A percentile compares a stretch with the other conserved stretches of the same genome.
These are phyloP conservation scores for Amanita molliuscula DNA, from an alignment of 768 basidiomycete genomes.

Conservation along the genomic window DNA sequence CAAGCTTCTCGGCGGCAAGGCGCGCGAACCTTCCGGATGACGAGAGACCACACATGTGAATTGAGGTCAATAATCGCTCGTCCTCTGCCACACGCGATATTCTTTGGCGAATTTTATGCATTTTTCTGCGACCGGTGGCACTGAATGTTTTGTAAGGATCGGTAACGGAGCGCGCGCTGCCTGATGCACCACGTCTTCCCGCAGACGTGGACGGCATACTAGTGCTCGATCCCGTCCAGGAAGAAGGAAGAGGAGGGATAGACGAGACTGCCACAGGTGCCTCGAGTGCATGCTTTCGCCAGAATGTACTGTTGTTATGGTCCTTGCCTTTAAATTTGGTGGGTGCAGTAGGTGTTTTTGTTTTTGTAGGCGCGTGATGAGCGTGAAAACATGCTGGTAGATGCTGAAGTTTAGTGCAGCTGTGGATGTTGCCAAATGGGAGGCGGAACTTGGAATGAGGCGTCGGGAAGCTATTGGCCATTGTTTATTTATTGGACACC, in stretches of 20 bases:
- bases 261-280: neutral
- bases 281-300: neutral
- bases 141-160: neutral
- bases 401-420: neutral
- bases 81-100: constrained; percentile 2
- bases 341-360: neutral
- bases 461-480: neutral
- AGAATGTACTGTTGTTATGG: neutral
- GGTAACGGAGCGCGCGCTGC: neutral
- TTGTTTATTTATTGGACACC: neutral
- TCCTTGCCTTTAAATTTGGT: neutral
- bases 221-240: neutral
- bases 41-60: neutral
- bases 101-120: neutral
- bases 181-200: neutral
- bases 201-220: neutral
- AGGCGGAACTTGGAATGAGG: neutral
- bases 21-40: neutral
- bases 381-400: neutral
- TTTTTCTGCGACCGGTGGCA: neutral
- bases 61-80: neutral
- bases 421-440: neutral
- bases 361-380: neutral
- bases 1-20: neutral
- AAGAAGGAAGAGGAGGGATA: neutral